Base-by-base conservation (phyloP, 306 rosid genomes). In the Trichosanthes cucumerina region DNA sequence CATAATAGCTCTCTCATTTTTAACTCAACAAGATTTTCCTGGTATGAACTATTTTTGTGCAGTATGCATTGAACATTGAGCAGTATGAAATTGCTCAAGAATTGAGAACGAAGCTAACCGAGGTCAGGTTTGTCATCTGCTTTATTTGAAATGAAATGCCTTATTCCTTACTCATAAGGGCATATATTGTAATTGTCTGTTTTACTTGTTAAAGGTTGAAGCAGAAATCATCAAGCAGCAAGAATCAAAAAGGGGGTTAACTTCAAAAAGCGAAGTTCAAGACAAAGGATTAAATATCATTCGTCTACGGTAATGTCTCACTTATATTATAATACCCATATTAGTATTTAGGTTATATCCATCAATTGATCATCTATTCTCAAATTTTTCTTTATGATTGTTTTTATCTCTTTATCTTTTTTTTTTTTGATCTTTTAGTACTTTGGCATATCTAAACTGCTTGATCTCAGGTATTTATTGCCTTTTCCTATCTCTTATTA, bases 181-280 rank as follows among this genome's bases (percentile, higher is more conserved):
- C 38, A 76, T 76, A 57, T 12, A 76, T 44, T 76, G 12, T 54
- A 36, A 57, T 28, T 56, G 5, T 28, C 23, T 56, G 36, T 39
- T 57, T 54, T 54, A 56, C 59, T 47, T 21, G 58, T 8, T 15
- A 47, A 72, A 94, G 97, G 97, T 94, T 79, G 98, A 94, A 88
- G 93, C 85, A 78, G 97, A 90, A 85, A 82, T 90, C 34, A 86
- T 87, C 78, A 88, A 64, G 81, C 95, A 88, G 80, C 93, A 89
- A 83, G 96, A 90, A 78, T 88, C 87, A 52, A 92, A 88, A 84
- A 87, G 93, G 83, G 98, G 97, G 62, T 69, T 85, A 52, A 89
- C 95, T 83, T 87, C 97, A 53, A 94, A 92, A 87, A 88, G 91
- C 44, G 94, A 94, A 87, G 97, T 92, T 76, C 97, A 92, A 86